A percentile compares a stretch with the other conserved stretches of the same genome.
These are phyloP conservation scores for Podospora comata DNA, from an alignment of 495 filamentous ascomycete genomes.

Conservation along the genomic window DNA sequence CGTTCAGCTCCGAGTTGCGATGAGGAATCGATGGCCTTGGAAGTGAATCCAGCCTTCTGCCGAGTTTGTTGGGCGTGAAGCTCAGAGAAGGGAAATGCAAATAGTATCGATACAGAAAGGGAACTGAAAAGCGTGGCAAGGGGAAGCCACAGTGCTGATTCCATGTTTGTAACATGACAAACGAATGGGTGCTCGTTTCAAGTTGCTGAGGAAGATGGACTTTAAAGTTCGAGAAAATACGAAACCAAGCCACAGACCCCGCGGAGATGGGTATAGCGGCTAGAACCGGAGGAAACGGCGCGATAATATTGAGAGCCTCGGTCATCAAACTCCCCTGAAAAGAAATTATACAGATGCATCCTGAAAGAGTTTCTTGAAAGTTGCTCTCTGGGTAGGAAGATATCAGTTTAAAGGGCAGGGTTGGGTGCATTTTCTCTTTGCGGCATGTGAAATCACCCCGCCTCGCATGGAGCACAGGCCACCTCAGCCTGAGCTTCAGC, in stretches of 20 bases:
- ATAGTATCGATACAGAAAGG: not conserved
- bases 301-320: not conserved
- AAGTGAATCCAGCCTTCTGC: not conserved
- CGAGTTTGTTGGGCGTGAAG: not conserved
- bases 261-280: not conserved
- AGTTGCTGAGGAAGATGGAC: not conserved
- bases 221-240: not conserved
- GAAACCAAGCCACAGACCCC: not conserved
- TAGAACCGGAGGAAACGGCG: not conserved
- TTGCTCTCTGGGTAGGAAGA: not conserved
- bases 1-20: not conserved
- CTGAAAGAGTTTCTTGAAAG: not conserved
- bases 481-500: constrained; percentile 10
- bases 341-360: not conserved
- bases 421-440: not conserved
- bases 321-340: not conserved
- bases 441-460: not conserved
- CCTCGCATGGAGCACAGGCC: not conserved
- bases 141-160: not conserved
- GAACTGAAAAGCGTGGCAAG: not conserved
- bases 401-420: not conserved
- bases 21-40: not conserved
- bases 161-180: not conserved
- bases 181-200: not conserved
- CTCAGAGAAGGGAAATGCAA: not conserved